Evolutionary conservation across 257 asterid species (phyloP).

Genomic region (Solanum chmielewskii): DNA sequence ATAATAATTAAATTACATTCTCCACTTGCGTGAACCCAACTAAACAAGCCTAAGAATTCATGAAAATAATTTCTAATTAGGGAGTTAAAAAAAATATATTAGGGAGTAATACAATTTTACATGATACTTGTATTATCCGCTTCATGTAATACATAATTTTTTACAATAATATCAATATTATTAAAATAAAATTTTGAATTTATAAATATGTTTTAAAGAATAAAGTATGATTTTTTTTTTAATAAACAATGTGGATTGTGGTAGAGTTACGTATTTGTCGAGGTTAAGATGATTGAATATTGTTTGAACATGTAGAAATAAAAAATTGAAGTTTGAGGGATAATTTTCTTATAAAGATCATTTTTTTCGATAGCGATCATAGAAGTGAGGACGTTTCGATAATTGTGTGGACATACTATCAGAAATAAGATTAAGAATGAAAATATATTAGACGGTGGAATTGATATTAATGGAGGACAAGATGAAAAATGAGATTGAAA

Average conservation of each 20-base stretch:
- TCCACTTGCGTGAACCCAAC: not conserved
- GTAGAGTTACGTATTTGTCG: not conserved
- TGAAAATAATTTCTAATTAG: not conserved
- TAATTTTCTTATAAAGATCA: not conserved
- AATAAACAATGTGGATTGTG: not conserved
- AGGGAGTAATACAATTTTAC: not conserved
- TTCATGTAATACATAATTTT: not conserved
- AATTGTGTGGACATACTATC: not conserved
- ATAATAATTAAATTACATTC: not conserved
- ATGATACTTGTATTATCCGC: not conserved
- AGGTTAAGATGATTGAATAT: not conserved
- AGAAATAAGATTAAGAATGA: not conserved
- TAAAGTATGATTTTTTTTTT: not conserved
- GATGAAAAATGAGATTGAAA: not conserved
- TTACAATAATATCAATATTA: not conserved
- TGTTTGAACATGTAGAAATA: not conserved
- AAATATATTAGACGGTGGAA: not conserved
- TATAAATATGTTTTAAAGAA: not conserved
- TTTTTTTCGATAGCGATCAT: fast-evolving
- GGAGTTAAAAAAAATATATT: no score
- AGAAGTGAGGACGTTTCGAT: not conserved
- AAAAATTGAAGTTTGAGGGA: not conserved
- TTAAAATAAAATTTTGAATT: not conserved
- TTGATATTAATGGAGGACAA: not conserved
- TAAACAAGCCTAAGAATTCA: not conserved